Evolutionary conservation across 805 yeast genomes (phyloP), one percentile per base, ranked within the genome.

Genomic region (Torulaspora indica): DNA sequence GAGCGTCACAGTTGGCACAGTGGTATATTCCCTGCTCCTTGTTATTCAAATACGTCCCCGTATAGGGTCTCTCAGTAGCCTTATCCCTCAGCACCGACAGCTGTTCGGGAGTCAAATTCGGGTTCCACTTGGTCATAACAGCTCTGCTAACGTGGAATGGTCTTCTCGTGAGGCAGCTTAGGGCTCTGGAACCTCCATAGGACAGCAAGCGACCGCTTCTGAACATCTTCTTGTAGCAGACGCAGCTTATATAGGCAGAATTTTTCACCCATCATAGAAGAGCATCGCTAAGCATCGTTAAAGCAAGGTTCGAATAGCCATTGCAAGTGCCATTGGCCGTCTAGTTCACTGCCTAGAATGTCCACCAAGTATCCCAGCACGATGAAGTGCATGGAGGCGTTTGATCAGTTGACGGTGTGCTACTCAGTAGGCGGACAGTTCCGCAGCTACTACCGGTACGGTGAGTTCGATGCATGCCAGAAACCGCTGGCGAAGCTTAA

Each of bases 401-500:
- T 90, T 64, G 95, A 90, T 63, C 95, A 88, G 58, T 70, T 90
- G 17, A 74, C 89, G 36, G 81, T 78, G 37, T 91, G 98, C 62
- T 88, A 85, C 67, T 85, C 97, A 0, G 60, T 90, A 2, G 97
- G 96, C 3, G 97, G 97, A 0, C 96, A 90, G 60, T 68, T 86
- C 15, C 77, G 95, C 48, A 77, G 84, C 64, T 84, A 85, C 57
- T 91, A 90, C 61, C 71, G 97, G 43, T 84, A 79, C 58, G 97
- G 97, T 2, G 78, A 81, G 34, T 74, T 87, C 55, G 79, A 81
- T 40, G 70, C 78, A 48, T 91, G 98, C 64, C 74, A 73, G 35
- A 75, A 74, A 40, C 85, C 85, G 56, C 72, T 85, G 41, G 79
- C 75, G 18, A 87, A 88, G 67, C 72, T 89, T 56, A 82, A 83